A percentile compares a stretch with the other conserved stretches of the same genome.
These are phyloP conservation scores for Pichia nakasei DNA, from an alignment of 805 yeast genomes.

Conservation along the genomic window DNA sequence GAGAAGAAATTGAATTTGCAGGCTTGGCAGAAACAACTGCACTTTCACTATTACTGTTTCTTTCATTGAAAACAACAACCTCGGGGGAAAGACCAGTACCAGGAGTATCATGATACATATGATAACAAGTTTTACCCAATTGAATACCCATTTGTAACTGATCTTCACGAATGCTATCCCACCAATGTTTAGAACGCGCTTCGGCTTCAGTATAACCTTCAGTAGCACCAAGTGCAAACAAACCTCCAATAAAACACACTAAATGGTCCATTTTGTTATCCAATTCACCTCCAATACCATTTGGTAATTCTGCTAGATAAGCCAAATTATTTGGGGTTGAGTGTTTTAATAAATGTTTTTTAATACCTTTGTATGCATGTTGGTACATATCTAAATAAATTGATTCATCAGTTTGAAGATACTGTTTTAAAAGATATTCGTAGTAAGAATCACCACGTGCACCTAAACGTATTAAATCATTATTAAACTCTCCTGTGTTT, in stretches of 20 bases:
- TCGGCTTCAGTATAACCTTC: conserved; percentile 50
- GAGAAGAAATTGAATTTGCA: neutral
- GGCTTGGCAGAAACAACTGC: neutral
- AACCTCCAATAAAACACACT: conserved; percentile 87
- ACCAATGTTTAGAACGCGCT: conserved; percentile 45
- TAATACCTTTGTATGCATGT: conserved; percentile 70
- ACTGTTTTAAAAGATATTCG: conserved; percentile 81
- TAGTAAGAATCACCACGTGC: conserved; percentile 92
- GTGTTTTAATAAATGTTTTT: conserved; percentile 49
- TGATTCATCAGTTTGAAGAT: conserved; percentile 65
- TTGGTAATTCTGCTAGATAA: conserved; percentile 69
- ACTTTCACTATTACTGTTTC: neutral
- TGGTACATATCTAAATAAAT: conserved; percentile 68
- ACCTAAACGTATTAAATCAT: conserved; percentile 65
- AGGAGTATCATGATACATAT: conserved; percentile 64
- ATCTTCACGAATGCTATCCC: conserved; percentile 50
- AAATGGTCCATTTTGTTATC: conserved; percentile 84
- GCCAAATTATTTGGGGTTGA: conserved; percentile 56
- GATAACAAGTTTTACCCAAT: conserved; percentile 71
- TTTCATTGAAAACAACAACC: conserved; percentile 66
- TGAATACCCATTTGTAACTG: conserved; percentile 69
- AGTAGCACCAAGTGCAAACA: conserved; percentile 84
- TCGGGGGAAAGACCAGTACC: conserved; percentile 82
- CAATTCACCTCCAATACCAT: conserved; percentile 53
- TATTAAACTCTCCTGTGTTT: conserved; percentile 60